Evolutionary conservation across 2,329 filamentous ascomycete species (phyloP), one percentile per base, ranked within the genome.

Genomic region (Exophiala aquamarina): DNA sequence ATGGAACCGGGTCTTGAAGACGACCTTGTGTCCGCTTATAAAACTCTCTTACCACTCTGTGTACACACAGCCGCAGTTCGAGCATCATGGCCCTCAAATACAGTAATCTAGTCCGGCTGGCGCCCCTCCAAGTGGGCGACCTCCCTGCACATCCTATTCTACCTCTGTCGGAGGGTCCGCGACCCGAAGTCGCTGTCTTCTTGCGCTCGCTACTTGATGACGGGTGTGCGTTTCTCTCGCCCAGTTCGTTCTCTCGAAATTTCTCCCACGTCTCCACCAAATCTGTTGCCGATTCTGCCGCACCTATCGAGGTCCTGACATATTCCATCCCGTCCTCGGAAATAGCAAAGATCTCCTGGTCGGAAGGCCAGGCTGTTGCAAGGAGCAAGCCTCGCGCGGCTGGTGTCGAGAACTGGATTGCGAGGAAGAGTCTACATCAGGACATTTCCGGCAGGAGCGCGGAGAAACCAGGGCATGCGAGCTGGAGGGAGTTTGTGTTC

Each of bases 331-430:
- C 55, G 1, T 45, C 40, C 9, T 43, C 47, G n/a, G 34, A 55
- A 31, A 31, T 59, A 11, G 44, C 41, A 14, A 29, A 41, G 5
- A 44, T 58, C 11, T 17, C 43, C 18, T 56, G 54, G 49, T 44
- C 49, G 17, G 26, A 34, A 10, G 33, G 35, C 13, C 41, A 23
- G 11, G 19, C 17, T 4, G 33, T 51, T 3, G 23, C 44, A 31
- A 48, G 56, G 14, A 46, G 43, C n/a, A 53, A 50, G 14, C 49
- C 50, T 7, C 19, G 20, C 13, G 39, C 45, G 21, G 35, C 52
- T 4, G 50, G 50, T 13, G 52, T 56, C 13, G 68, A 71, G 36
- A 63, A 66, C 56, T 72, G 70, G 70, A 63, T 66, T 20, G 69
- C 66, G 40, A 65, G 70, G n/a, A 62, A 61, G 34, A 71, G 66